These are phyloP conservation scores for Crithidia sp. DNA, from an alignment of 208 protist species.

Conservation along the genomic window DNA sequence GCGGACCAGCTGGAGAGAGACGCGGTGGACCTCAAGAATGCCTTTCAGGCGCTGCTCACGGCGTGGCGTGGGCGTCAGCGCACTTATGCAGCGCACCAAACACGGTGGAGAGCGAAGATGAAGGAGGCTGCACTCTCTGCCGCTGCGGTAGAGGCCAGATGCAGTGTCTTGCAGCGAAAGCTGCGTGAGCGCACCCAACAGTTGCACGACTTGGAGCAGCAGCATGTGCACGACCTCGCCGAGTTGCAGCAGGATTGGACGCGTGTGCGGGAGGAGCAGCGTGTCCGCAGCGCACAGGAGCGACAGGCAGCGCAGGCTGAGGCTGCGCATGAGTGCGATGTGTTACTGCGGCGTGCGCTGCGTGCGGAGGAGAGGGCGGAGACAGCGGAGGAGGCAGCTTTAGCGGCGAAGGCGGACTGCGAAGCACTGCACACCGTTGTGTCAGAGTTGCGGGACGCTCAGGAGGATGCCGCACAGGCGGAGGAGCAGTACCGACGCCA, in stretches of 20 bases:
- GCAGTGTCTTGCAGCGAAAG: constrained; percentile 11
- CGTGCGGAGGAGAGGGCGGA: constrained; percentile 2
- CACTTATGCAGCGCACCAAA: not conserved
- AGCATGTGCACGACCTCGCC: constrained; percentile 16
- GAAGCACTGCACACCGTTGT: constrained; percentile 3
- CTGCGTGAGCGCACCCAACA: constrained; percentile 8
- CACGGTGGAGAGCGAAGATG: not conserved
- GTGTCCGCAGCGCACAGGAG: not conserved
- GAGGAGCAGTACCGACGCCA: constrained; percentile 13
- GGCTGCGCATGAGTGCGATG: constrained; percentile 17
- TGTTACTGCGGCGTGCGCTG: constrained; percentile 4
- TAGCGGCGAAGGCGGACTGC: constrained; percentile 11
- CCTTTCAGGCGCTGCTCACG: constrained; percentile 10
- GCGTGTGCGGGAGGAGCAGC: constrained; percentile 13
- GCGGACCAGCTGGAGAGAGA: not conserved
- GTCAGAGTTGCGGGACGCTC: not conserved
- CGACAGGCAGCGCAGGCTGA: not conserved
- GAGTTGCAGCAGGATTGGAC: constrained; percentile 30
- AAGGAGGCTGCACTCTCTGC: not conserved
- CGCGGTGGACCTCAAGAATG: not conserved
- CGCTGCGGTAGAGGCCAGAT: constrained; percentile 1
- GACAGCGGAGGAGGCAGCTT: constrained; percentile 9
- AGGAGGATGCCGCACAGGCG: constrained; percentile 1
- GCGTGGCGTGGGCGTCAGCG: constrained; percentile 25
- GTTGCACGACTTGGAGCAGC: constrained; percentile 18